Base-by-base conservation (phyloP, 139 green algal genomes). In the Chlorella sp. region DNA sequence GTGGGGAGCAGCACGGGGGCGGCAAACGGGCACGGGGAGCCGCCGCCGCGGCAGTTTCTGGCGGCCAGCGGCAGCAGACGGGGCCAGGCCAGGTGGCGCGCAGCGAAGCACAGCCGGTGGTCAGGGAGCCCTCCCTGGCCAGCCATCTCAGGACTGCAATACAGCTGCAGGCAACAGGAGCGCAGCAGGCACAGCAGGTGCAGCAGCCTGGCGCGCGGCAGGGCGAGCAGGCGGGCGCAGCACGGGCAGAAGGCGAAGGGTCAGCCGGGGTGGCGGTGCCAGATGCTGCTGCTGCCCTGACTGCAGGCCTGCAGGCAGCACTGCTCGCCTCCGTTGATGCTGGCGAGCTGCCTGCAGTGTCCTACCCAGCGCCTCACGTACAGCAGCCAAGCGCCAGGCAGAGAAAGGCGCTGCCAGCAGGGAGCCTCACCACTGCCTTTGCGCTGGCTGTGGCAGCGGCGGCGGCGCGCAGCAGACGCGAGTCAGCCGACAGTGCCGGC, bases 361-460 rank as follows among this genome's bases (percentile, higher is more conserved):
- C 65, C 11, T 83, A 83, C 51, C 60, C 77, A 0, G 7, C 55
- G 1, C 45, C 70, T 38, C 60, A 38, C 2, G 77, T 80, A 43
- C 43, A 58, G 67, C 77, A 65, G 42, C 64, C 72, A 33, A 70
- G n/a, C 3, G 60, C 46, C 5, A 79, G 74, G 45, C 70, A 74
- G 70, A 35, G 38, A 9, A 80, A 80, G 61, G 27, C 33, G 43
- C 56, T 83, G 29, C 59, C 70, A 3, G 12, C 48, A 2, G 70
- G 40, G 27, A 66, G 43, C 1, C 35, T 61, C 33, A 83, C 77
- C 6, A 53, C 59, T 2, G 36, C 77, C 19, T 79, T 55, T 5
- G n/a, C 77, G 0, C 59, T 83, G 68, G 61, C 68, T 21, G 74
- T 74, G 48, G 75, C 69, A 59, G 71, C 61, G 41, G 67, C 59